Evolutionary conservation across 768 basidiomycete genomes (phyloP).

Genomic region (Lactarius indigo): DNA sequence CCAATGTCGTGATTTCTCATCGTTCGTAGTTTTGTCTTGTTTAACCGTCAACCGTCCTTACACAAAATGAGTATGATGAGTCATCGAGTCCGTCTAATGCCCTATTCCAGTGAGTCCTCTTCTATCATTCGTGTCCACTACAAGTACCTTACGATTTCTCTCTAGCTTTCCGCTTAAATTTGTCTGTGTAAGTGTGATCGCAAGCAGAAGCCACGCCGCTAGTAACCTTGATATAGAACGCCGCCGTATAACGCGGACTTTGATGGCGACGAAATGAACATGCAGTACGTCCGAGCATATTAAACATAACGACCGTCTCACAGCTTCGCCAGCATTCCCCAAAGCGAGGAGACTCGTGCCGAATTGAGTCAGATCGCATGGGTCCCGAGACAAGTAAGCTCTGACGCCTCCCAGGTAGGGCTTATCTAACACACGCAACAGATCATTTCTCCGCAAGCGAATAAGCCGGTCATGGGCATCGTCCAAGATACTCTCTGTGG

Average conservation of each 20-base stretch:
- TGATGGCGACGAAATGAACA: constrained; percentile 99
- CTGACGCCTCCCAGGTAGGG: not conserved
- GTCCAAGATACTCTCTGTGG: constrained; percentile 99
- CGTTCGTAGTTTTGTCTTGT: constrained; percentile 70
- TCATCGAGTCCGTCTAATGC: constrained; percentile 95
- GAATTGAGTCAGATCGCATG: constrained; percentile 98
- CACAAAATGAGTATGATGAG: constrained; percentile 99
- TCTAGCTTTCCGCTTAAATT: constrained; percentile 91
- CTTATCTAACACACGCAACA: constrained; percentile 33
- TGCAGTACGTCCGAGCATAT: constrained; percentile 76
- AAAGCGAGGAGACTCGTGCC: constrained; percentile 96
- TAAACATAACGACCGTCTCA: constrained; percentile 13
- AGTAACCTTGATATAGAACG: constrained; percentile 50
- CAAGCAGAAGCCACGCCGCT: constrained; percentile 27
- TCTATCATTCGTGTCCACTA: not conserved
- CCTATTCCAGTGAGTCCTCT: constrained; percentile 82
- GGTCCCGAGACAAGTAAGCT: constrained; percentile 88
- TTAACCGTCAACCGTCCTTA: constrained; percentile 97
- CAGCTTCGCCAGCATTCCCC: constrained; percentile 67
- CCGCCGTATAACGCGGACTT: constrained; percentile 99
- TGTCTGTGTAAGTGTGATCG: constrained; percentile 78
- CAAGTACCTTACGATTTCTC: constrained; percentile 24
- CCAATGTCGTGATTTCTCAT: not conserved
- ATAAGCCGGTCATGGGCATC: constrained; percentile 99
- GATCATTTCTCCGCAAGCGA: constrained; percentile 99